phyloP scores from a whole-genome alignment of 352 stramenopile genomes.

The Pythium sukuiense region DNA sequence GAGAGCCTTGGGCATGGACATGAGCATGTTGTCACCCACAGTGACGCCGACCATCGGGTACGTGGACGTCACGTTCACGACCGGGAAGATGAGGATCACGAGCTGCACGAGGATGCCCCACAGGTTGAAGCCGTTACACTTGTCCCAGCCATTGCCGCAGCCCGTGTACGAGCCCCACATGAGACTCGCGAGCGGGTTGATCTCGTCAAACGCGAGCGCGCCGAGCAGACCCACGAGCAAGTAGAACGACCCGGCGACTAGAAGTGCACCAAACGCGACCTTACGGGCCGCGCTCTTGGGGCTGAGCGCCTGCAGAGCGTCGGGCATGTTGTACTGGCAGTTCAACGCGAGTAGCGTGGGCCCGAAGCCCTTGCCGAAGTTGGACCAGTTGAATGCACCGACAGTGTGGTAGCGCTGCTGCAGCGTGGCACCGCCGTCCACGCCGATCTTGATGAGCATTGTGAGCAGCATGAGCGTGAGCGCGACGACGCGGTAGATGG shows the following conservation, averaged over 20 bases:
- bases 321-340: slow-evolving; percentile 88
- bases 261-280: slow-evolving; percentile 62
- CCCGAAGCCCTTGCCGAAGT: slow-evolving; percentile 82
- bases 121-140: slow-evolving; percentile 46
- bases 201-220: slow-evolving; percentile 69
- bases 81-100: slow-evolving; percentile 78
- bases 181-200: slow-evolving; percentile 76
- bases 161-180: slow-evolving; percentile 84
- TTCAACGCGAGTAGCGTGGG: slow-evolving; percentile 83
- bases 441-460: slow-evolving; percentile 66
- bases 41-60: slow-evolving; percentile 86
- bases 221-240: slow-evolving; percentile 72
- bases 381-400: slow-evolving; percentile 69
- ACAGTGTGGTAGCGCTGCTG: slow-evolving; percentile 43
- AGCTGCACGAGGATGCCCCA: slow-evolving; percentile 68
- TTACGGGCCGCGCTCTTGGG: slow-evolving; percentile 61
- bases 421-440: slow-evolving; percentile 52
- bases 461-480: slow-evolving; percentile 78
- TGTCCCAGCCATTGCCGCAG: slow-evolving; percentile 76
- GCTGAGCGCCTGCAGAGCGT: slow-evolving; percentile 77
- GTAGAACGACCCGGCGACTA: slow-evolving; percentile 73
- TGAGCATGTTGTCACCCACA: slow-evolving; percentile 84
- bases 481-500: slow-evolving; percentile 75
- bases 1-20: slow-evolving; percentile 72
- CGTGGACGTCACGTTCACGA: slow-evolving; percentile 82